Conservation (phyloP, 371 early-diverging fungal species). For the Rhizoclosmatium hyalinum region DNA sequence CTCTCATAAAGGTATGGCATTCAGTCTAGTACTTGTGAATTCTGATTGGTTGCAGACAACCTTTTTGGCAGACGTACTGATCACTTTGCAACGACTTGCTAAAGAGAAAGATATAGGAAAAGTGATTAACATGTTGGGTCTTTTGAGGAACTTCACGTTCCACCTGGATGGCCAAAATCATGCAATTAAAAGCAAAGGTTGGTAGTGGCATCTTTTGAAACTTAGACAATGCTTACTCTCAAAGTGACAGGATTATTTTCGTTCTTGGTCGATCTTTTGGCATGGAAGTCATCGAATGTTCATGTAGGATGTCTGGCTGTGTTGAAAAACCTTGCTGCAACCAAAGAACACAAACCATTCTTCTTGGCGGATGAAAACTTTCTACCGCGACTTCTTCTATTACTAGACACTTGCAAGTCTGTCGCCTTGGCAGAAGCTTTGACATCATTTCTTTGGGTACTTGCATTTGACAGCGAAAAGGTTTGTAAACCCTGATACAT, state of each 20-base stretch:
- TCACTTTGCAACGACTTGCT: constrained; percentile 12
- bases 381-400: background rate
- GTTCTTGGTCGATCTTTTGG: constrained; percentile 28
- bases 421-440: constrained; percentile 13
- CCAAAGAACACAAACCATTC: constrained; percentile 42
- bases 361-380: constrained; percentile 36
- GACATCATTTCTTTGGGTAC: constrained; percentile 30
- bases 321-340: constrained; percentile 37
- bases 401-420: constrained; percentile 1
- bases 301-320: constrained; percentile 26
- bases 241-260: constrained; percentile 27
- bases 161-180: constrained; percentile 35
- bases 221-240: background rate
- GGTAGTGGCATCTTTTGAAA: background rate
- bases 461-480: constrained; percentile 40
- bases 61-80: constrained; percentile 11
- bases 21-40: background rate
- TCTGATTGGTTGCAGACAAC: background rate
- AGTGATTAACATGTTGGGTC: constrained; percentile 16
- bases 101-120: constrained; percentile 31
- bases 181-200: constrained; percentile 34
- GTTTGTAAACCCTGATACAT: constrained; percentile 1
- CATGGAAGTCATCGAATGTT: background rate
- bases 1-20: constrained; percentile 34
- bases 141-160: constrained; percentile 29